phyloP scores from a whole-genome alignment of 2,329 filamentous ascomycete genomes.

The Hypoxylon sp. region DNA sequence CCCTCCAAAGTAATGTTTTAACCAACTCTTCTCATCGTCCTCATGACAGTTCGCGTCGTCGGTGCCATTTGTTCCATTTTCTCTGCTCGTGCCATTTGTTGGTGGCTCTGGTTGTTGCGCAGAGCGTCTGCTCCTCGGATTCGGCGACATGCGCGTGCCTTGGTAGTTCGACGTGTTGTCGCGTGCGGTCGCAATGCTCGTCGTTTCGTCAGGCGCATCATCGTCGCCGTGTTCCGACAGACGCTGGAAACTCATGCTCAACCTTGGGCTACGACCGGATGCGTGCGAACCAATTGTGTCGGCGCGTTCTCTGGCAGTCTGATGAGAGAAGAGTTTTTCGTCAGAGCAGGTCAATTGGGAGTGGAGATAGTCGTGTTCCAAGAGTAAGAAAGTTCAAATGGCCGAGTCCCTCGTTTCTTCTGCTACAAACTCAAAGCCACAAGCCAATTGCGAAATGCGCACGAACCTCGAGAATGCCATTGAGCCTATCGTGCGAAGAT shows the following conservation, averaged over 20 bases:
- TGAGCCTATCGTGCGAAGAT: constrained; percentile 60
- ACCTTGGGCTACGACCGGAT: constrained; percentile 42
- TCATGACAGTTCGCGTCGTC: constrained; percentile 39
- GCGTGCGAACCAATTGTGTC: constrained; percentile 56
- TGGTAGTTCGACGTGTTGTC: constrained; percentile 59
- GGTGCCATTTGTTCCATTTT: constrained; percentile 41
- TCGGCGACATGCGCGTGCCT: constrained; percentile 53
- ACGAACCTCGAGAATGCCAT: constrained; percentile 64
- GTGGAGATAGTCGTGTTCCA: neutral
- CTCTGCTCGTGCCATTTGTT: constrained; percentile 39
- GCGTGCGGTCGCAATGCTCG: constrained; percentile 58
- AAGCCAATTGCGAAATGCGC: constrained; percentile 13
- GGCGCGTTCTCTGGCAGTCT: constrained; percentile 63
- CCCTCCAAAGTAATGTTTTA: constrained; percentile 63
- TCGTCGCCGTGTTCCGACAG: constrained; percentile 38
- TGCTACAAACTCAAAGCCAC: neutral
- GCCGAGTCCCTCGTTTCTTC: neutral
- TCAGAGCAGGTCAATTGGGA: constrained; percentile 19
- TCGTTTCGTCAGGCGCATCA: constrained; percentile 58
- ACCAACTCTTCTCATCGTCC: constrained; percentile 63
- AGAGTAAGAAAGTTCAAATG: neutral
- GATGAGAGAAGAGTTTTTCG: constrained; percentile 14
- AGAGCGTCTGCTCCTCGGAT: constrained; percentile 44
- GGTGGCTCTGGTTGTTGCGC: constrained; percentile 41
- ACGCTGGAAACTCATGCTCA: constrained; percentile 45